Evolutionary conservation across 2,329 filamentous ascomycete genomes (phyloP), one percentile per base, ranked within the genome.

Genomic region (Aspergillus sp.): DNA sequence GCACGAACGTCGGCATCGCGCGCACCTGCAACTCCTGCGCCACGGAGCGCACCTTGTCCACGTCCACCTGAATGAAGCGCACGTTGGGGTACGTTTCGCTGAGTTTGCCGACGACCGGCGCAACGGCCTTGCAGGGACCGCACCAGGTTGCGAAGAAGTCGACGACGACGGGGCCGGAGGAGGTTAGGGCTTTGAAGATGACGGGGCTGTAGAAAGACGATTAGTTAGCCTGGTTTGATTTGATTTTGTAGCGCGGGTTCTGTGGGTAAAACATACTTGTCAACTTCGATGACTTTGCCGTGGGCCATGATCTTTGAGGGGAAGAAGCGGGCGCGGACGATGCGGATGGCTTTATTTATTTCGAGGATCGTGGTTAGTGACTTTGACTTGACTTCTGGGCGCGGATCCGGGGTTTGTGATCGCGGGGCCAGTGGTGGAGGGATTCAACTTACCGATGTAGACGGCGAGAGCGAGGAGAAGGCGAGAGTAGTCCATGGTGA

Each of bases 81-180:
- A 85, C 72, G 58, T 80, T 78, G 24, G 75, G 67, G 67, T 85
- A 81, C 50, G 78, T 76, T 55, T 80, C 77, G 59, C 82, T 83
- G 56, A 85, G 76, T 64, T 80, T 73, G 56, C 80, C 78, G 68
- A 84, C 80, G 62, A 81, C 73, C 31, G 83, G 83, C 3, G 78
- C 78, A 56, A 85, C 82, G 36, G 79, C 75, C 67, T 83, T 83
- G 77, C 83, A 85, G 29, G 83, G 83, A 2, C 82, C 82, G 69
- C 83, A 85, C 82, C 84, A 85, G 63, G 80, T 80, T 14, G 81
- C 81, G 69, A 80, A 82, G 77, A 82, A 83, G 71, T 84, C 81
- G 68, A 81, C 76, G 57, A 83, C 75, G 56, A 80, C 77, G 64
- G 91, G 79, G 26, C 73, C 75, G 64, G 82, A 74, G 58, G 81